These are phyloP conservation scores for Odontarrhena argentea DNA, from an alignment of 345 rosid species.

Conservation along the genomic window DNA sequence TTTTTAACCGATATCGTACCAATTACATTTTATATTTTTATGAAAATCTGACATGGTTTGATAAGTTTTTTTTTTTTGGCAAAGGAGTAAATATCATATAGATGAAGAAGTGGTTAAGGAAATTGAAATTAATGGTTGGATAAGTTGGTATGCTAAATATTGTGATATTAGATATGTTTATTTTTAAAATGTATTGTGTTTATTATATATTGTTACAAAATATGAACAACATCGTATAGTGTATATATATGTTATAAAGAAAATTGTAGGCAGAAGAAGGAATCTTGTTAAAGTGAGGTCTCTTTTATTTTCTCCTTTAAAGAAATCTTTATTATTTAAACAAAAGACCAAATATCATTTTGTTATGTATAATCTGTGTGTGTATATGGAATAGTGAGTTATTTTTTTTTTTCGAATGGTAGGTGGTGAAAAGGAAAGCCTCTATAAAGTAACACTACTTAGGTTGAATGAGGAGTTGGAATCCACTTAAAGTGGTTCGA, in stretches of 20 bases:
- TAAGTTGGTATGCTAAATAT: neutral
- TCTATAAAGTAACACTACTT: constrained; percentile 54
- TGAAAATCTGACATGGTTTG: neutral
- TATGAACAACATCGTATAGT: neutral
- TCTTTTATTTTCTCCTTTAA: constrained; percentile 42
- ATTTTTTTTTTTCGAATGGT: constrained; percentile 52
- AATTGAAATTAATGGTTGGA: neutral
- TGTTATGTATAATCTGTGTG: constrained; percentile 14
- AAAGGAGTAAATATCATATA: no score
- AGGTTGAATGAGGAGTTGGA: constrained; percentile 92
- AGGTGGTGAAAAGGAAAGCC: constrained; percentile 92
- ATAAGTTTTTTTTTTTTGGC: no score
- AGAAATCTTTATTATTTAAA: constrained; percentile 31
- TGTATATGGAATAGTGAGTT: constrained; percentile 37
- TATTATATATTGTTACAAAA: no score
- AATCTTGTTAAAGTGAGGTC: constrained; percentile 60
- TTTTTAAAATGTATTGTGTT: no score
- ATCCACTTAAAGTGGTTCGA: constrained; percentile 70
- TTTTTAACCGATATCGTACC: neutral
- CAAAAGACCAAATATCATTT: constrained; percentile 5
- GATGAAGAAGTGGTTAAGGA: no score
- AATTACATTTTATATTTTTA: neutral
- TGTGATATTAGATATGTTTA: neutral
- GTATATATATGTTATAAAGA: constrained; percentile 6
- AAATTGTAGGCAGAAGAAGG: constrained; percentile 20